Base-by-base conservation (phyloP, 176 grass and related monocot species). In the Carex cristatella region DNA sequence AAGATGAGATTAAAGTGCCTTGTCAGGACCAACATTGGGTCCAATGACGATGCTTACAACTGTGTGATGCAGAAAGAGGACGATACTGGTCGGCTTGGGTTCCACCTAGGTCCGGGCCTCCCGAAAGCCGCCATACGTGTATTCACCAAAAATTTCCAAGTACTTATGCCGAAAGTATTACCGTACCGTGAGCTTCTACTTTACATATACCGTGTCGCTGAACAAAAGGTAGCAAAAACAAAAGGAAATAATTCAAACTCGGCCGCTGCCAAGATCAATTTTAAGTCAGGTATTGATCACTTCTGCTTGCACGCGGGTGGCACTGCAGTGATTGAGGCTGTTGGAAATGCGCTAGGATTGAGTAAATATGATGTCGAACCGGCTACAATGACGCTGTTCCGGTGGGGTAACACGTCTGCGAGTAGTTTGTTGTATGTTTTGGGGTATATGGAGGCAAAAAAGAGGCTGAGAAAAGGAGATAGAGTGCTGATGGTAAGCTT, bases 1-100 rank as follows among this genome's bases (percentile, higher is more conserved):
- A 92, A 90, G 70, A 80, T 89, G 63, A 59, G 40, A 53, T 73
- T 92, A 31, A 88, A 83, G 63, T 46, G 73, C 13, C 40, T 86
- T 18, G 16, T 85, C 57, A 30, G 91, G 32, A 92, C 88, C 3
- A 88, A 90, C 51, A 65, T 73, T 9, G 80, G 79, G 15, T 53
- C 35, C 10, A 63, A 90, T 30, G 79, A 92, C 46, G 61, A 81
- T 2, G 78, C 53, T 30, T 92, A 92, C 88, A 31, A n/a, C 18
- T 86, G 61, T 8, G 88, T 81, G 28, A 55, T 57, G 69, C 78
- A 81, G 7, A 64, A 86, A 72, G 88, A 89, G 66, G 88, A 89
- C 42, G 49, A 54, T 74, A 79, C 51, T 1, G 88, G 88, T 30
- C 61, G 48, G 51, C 61, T 84, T 16, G 88, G 88, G 1, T 89